Conservation (phyloP, 225 moss, liverwort and hornwort genomes). For the Sphagnum contortum region DNA sequence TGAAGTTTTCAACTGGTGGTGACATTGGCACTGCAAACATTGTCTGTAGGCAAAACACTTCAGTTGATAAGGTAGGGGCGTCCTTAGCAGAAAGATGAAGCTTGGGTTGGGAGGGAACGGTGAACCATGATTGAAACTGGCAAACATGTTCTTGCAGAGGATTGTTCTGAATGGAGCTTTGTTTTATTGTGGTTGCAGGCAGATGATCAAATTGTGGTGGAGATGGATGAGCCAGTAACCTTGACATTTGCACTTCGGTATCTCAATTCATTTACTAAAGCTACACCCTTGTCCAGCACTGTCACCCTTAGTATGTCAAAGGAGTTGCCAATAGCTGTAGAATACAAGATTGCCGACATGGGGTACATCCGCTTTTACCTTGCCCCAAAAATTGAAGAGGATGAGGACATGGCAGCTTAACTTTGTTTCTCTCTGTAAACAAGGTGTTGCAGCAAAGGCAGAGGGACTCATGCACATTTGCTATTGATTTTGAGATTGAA, state of each 20-base stretch:
- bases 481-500: no score
- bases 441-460: no score
- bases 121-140: no score
- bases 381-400: conserved; percentile 94
- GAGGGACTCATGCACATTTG: no score
- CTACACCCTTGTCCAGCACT: conserved; percentile 66
- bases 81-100: no score
- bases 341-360: conserved; percentile 96
- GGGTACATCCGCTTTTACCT: conserved; percentile 84
- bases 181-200: conserved; percentile 17
- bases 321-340: conserved; percentile 89
- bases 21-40: conserved; percentile 92
- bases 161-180: no score
- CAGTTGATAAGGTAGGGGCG: conserved; percentile 60
- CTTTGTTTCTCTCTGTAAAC: no score
- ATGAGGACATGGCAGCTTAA: conserved; percentile 56
- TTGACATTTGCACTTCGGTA: conserved; percentile 86
- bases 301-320: conserved; percentile 97
- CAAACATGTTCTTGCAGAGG: no score
- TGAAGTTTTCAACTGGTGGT: conserved; percentile 83
- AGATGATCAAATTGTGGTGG: conserved; percentile 81
- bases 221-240: conserved; percentile 90
- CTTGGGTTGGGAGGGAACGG: no score
- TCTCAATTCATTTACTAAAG: conserved; percentile 92
- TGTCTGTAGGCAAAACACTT: conserved; percentile 81